Base-by-base conservation (phyloP, 2,329 filamentous ascomycete genomes). In the Alternaria rosae region DNA sequence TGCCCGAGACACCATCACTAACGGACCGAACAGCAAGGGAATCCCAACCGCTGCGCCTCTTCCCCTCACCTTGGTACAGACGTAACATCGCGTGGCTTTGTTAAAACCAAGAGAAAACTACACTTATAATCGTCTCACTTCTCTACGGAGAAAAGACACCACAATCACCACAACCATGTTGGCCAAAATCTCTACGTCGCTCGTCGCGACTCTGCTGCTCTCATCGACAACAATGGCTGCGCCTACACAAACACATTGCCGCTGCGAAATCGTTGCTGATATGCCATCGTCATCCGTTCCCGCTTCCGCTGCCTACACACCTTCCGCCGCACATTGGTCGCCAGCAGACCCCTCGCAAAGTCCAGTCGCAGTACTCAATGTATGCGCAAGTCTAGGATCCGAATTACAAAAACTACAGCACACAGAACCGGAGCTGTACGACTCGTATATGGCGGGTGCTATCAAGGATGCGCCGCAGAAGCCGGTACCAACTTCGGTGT, bases 171-270 rank as follows among this genome's bases (percentile, higher is more conserved):
- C 60, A 44, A 65, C 52, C 57, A 66, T 70, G 64, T 54, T 71
- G 15, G 32, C 65, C 62, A 61, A 25, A 53, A 41, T 62, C 58
- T 28, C 60, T 43, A 69, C 17, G 32, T 66, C 53, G 52, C 59
- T 70, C 15, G 42, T 67, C 41, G 52, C 61, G 57, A 60, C 64
- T 23, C 20, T 65, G 6, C 28, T 61, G 21, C 32, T 61, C 28
- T 45, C 43, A 38, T 15, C 51, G 5, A 48, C 42, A 64, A 35
- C 48, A 69, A 51, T 64, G 62, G 35, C 76, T 21, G 64, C 66
- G 12, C 68, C 72, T 43, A 70, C 74, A 48, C 65, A 69, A 48
- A 71, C 72, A 21, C 70, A 71, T 51, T 78, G 76, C 66, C 73
- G 70, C 53, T 78, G 76, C 62, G 64, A 67, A 35, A 63, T 77